These are phyloP conservation scores for Metarhizium humberi DNA, from an alignment of 2,329 filamentous ascomycete genomes.

Conservation along the genomic window DNA sequence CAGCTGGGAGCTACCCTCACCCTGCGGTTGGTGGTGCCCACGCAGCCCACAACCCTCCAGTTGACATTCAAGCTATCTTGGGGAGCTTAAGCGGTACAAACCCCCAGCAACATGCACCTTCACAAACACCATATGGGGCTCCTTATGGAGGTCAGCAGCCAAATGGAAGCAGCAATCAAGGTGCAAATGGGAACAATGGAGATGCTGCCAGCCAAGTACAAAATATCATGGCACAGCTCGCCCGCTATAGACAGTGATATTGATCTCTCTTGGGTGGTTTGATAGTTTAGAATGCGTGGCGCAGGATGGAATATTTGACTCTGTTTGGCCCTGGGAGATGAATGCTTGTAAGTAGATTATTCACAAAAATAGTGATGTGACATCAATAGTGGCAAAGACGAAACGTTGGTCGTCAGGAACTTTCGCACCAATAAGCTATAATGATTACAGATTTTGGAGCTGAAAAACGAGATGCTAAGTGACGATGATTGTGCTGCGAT, in stretches of 20 bases:
- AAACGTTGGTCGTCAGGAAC: not conserved
- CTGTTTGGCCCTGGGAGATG: not conserved
- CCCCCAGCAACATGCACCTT: slow-evolving; percentile 13
- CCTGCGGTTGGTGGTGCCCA: slow-evolving; percentile 6
- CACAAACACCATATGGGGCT: slow-evolving; percentile 18
- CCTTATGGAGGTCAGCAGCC: slow-evolving; percentile 21
- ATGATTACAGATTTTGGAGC: not conserved
- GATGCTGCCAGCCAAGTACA: slow-evolving; percentile 48
- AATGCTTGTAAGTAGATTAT: not conserved
- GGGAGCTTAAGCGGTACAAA: slow-evolving; percentile 25
- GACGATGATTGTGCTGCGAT: not conserved
- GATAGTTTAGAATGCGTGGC: not conserved
- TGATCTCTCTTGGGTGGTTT: not conserved
- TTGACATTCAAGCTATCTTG: slow-evolving; percentile 39
- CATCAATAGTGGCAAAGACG: not conserved
- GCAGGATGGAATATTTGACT: not conserved
- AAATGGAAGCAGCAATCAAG: slow-evolving; percentile 16
- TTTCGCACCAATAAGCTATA: not conserved
- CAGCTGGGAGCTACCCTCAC: slow-evolving; percentile 4
- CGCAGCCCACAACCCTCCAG: slow-evolving; percentile 18
- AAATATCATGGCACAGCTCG: slow-evolving; percentile 67
- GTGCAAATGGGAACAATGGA: slow-evolving; percentile 12
- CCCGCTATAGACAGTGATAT: slow-evolving; percentile 48
- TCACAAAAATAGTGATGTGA: not conserved
- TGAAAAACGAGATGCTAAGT: not conserved